phyloP scores from a whole-genome alignment of 163 green algal species.

The Chlamydomonas reinhardtii region DNA sequence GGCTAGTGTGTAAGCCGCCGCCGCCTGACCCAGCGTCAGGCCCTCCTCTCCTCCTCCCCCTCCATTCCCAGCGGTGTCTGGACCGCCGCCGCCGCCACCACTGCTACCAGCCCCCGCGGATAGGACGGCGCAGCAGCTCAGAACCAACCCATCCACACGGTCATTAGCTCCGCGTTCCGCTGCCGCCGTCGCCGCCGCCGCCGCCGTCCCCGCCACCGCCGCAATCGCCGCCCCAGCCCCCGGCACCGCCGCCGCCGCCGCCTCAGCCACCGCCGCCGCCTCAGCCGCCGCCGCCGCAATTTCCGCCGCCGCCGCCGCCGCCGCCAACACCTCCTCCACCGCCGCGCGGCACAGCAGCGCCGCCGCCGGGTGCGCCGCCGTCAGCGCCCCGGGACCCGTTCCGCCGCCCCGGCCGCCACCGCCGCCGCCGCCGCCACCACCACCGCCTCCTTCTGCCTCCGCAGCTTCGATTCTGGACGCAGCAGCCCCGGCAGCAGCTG shows the following conservation, averaged over 20 bases:
- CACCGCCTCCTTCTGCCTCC: neutral
- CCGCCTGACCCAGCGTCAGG: conserved; percentile 13
- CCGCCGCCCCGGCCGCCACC: neutral
- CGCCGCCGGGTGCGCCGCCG: neutral
- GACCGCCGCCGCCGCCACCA: no score
- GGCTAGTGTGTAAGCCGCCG: neutral
- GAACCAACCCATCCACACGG: neutral
- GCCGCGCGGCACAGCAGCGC: conserved; percentile 16
- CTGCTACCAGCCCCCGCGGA: no score
- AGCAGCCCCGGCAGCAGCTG: no score
- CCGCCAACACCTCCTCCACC: neutral
- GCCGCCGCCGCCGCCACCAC: no score
- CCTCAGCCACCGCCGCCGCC: no score
- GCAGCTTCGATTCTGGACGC: no score
- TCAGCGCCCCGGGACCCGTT: neutral
- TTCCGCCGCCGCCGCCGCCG: neutral
- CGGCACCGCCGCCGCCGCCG: no score
- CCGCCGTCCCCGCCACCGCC: no score
- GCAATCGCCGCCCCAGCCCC: neutral
- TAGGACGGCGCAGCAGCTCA: neutral
- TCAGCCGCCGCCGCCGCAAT: no score
- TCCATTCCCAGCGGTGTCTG: no score
- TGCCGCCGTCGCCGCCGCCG: neutral
- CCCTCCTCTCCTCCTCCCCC: neutral
- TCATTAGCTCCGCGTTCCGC: neutral